These are phyloP conservation scores for Pyrenophora teres DNA, from an alignment of 2,329 filamentous ascomycete genomes.

Conservation along the genomic window DNA sequence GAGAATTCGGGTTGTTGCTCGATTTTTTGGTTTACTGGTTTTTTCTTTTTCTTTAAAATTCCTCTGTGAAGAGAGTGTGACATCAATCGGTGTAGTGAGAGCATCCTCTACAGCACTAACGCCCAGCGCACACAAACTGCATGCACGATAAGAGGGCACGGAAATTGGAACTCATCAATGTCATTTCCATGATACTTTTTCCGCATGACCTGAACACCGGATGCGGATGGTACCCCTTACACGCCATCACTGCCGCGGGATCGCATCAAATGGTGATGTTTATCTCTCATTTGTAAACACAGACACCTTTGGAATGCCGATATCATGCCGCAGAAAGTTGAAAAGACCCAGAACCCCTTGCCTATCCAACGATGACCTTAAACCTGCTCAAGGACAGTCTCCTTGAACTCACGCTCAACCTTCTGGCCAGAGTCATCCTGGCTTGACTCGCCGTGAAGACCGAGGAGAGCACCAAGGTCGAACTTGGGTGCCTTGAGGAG, in stretches of 20 bases:
- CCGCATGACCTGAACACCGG: constrained; percentile 42
- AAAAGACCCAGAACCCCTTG: constrained; percentile 47
- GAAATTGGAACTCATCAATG: constrained; percentile 38
- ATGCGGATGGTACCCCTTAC: constrained; percentile 40
- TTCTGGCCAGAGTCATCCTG: constrained; percentile 97
- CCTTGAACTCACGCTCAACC: constrained; percentile 98
- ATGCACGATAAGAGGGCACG: constrained; percentile 1
- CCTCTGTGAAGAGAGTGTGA: too few relatives aligned
- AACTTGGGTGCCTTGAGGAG: constrained; percentile 99
- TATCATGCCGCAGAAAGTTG: constrained; percentile 48
- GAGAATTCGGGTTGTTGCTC: too few relatives aligned
- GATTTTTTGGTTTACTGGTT: too few relatives aligned
- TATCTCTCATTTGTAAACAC: constrained; percentile 49
- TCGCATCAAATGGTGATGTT: constrained; percentile 44
- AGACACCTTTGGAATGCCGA: constrained; percentile 51
- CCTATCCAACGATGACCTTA: constrained; percentile 60
- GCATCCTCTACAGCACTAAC: too few relatives aligned
- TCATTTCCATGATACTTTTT: constrained; percentile 46
- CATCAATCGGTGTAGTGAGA: too few relatives aligned
- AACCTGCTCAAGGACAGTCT: constrained; percentile 90
- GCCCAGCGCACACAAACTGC: neutral
- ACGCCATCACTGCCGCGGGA: constrained; percentile 44
- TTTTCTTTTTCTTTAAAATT: too few relatives aligned
- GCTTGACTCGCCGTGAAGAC: constrained; percentile 95
- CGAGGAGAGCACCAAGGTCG: constrained; percentile 93